These are phyloP conservation scores for Lipomyces mesembrius DNA, from an alignment of 805 yeast genomes.

Conservation along the genomic window DNA sequence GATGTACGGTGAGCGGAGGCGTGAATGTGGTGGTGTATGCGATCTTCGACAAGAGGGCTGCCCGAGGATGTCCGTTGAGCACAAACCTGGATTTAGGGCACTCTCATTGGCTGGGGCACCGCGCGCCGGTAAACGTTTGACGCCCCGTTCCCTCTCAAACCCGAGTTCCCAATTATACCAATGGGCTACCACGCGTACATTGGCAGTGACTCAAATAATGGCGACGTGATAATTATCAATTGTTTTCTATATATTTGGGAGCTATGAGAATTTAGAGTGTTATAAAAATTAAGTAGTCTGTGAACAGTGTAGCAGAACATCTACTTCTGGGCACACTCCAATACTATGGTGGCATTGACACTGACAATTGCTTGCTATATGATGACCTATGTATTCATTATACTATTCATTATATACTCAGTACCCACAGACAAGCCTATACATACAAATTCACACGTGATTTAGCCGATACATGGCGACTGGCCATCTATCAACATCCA, in stretches of 20 bases:
- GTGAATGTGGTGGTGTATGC: not conserved
- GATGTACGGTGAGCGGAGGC: not conserved
- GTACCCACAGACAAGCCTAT: not conserved
- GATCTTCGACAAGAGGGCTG: not conserved
- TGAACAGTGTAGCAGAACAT: too few species aligned
- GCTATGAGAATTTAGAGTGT: too few species aligned
- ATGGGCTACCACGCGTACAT: too few species aligned
- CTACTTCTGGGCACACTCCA: too few species aligned
- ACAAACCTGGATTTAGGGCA: conserved; percentile 18
- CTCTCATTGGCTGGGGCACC: conserved; percentile 18
- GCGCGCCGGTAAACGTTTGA: not conserved
- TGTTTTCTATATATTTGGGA: too few species aligned
- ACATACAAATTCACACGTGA: not conserved
- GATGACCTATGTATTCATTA: not conserved
- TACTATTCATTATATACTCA: not conserved
- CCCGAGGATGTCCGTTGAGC: not conserved
- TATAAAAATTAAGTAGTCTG: too few species aligned
- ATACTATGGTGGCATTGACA: not conserved
- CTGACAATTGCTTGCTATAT: not conserved
- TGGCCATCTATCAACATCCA: conserved; percentile 1
- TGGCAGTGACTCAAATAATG: too few species aligned
- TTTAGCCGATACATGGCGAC: not conserved
- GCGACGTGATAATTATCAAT: too few species aligned
- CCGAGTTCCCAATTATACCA: too few species aligned
- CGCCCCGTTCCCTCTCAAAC: too few species aligned